phyloP scores from a whole-genome alignment of 1,284 basidiomycete genomes.

The Vanrija humicola region DNA sequence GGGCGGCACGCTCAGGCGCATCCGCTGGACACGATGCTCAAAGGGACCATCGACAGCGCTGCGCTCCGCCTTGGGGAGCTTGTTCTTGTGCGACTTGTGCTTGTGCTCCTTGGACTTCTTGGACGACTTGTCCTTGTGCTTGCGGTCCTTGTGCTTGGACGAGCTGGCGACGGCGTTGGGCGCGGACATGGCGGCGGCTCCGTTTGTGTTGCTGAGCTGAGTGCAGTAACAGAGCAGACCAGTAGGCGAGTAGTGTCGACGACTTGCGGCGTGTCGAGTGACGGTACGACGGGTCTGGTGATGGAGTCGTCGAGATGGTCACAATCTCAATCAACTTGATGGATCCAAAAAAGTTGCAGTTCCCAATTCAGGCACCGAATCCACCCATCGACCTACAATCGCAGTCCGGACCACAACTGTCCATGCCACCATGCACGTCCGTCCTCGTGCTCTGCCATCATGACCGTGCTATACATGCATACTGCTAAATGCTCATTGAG shows the following conservation, averaged over 20 bases:
- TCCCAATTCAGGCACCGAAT: neutral
- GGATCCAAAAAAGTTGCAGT: neutral
- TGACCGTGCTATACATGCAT: conserved; percentile 11
- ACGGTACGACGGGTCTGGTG: neutral
- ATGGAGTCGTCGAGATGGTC: too few relatives aligned
- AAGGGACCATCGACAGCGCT: conserved; percentile 56
- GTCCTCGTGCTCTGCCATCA: too few relatives aligned
- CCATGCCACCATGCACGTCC: too few relatives aligned
- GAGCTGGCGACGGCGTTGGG: conserved; percentile 25
- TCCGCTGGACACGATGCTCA: conserved; percentile 60
- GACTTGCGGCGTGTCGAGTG: neutral
- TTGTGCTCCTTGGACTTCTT: conserved; percentile 16
- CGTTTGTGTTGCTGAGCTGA: neutral
- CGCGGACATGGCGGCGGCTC: conserved; percentile 11
- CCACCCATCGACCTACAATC: neutral
- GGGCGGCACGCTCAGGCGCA: conserved; percentile 76
- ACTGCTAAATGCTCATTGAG: neutral
- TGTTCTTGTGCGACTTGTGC: conserved; percentile 5
- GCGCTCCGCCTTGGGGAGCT: neutral
- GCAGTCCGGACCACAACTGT: too few relatives aligned
- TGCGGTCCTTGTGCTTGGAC: conserved; percentile 15
- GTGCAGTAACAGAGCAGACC: neutral
- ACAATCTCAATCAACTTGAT: neutral
- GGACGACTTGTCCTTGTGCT: conserved; percentile 11
- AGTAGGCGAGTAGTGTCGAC: neutral